Evolutionary conservation across 257 asterid genomes (phyloP).

Genomic region (Salvia miltiorrhiza): DNA sequence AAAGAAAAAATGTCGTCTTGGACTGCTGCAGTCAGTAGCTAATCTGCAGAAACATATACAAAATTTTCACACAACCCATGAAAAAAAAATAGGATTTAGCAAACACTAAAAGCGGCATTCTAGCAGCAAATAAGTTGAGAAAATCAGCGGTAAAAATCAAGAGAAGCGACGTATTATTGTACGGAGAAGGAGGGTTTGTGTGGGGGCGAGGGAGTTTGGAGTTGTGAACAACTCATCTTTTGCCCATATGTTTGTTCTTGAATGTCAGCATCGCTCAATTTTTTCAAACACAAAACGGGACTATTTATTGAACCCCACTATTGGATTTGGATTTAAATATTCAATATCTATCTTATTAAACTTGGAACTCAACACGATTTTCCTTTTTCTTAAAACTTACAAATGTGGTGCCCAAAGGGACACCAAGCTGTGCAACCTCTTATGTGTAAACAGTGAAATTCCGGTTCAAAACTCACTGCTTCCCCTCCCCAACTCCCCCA

Average conservation of each 20-base stretch:
- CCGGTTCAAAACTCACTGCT: too few relatives aligned
- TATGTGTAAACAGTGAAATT: too few relatives aligned
- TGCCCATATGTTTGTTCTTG: conserved; percentile 23
- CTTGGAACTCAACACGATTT: neutral
- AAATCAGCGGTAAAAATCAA: neutral
- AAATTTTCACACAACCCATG: neutral
- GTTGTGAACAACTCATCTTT: conserved; percentile 52
- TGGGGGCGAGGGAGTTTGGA: conserved; percentile 29
- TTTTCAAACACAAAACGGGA: conserved; percentile 11
- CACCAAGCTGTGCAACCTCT: too few relatives aligned
- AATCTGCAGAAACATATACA: conserved; percentile 17
- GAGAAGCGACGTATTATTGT: conserved; percentile 27
- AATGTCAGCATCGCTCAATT: conserved; percentile 26
- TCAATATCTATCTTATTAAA: neutral
- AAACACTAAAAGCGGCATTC: conserved; percentile 6
- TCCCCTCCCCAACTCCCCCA: too few relatives aligned
- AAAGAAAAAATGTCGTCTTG: neutral
- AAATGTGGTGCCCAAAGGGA: too few relatives aligned
- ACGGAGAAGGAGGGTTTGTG: conserved; percentile 15
- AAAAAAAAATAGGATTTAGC: neutral
- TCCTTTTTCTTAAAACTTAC: neutral
- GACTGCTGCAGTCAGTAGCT: conserved; percentile 1
- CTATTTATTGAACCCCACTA: conserved; percentile 24
- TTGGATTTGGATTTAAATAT: conserved; percentile 22
- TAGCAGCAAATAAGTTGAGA: neutral